phyloP scores from a whole-genome alignment of 495 filamentous ascomycete species.

The Aspergillus bertholletiae region DNA sequence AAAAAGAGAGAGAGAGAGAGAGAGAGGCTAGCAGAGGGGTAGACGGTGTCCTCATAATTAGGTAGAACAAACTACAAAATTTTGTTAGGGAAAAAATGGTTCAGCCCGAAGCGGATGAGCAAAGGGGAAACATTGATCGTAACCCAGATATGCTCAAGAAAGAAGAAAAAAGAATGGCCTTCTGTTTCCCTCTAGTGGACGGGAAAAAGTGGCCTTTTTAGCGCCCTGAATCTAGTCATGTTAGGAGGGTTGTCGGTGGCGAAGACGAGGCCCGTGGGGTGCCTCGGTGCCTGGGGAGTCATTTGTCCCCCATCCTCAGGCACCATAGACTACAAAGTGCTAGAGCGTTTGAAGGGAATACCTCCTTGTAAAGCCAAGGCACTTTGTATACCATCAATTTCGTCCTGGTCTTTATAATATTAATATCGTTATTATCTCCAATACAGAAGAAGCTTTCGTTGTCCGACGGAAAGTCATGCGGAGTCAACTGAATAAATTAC shows the following conservation, averaged over 20 bases:
- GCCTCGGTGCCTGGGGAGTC: neutral
- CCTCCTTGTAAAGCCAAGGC: too few species aligned
- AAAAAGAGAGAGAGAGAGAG: neutral
- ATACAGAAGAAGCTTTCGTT: too few species aligned
- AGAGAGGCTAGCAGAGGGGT: neutral
- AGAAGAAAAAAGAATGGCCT: neutral
- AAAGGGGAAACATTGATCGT: constrained; percentile 1
- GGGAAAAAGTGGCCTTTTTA: neutral
- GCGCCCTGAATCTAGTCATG: constrained; percentile 1
- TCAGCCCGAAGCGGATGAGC: constrained; percentile 4
- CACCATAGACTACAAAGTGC: neutral
- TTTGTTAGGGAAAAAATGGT: neutral
- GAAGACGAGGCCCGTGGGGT: neutral
- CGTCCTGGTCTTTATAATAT: too few species aligned
- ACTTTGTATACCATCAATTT: too few species aligned
- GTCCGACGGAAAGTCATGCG: too few species aligned
- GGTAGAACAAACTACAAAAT: neutral
- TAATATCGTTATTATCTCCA: too few species aligned
- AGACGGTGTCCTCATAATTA: neutral
- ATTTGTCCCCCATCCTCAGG: neutral
- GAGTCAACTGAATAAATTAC: neutral
- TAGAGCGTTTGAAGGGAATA: too few species aligned
- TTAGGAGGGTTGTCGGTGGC: constrained; percentile 11
- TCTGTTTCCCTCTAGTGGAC: neutral
- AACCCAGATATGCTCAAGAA: neutral